Evolutionary conservation across 441 rosid genomes (phyloP).

Genomic region (Syzygium malaccense): DNA sequence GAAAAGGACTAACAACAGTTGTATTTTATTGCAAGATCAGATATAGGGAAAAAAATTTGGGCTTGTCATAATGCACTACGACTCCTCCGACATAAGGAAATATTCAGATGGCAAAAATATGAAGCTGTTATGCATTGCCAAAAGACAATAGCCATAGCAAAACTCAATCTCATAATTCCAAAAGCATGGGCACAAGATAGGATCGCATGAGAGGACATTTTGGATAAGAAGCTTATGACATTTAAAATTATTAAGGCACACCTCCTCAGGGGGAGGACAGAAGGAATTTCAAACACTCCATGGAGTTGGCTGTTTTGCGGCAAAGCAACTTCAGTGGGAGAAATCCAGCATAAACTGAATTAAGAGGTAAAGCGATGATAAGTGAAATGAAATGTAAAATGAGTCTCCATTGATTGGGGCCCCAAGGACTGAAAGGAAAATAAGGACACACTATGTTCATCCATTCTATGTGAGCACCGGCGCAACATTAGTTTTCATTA

Average conservation of each 20-base stretch:
- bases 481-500: not conserved
- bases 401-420: not conserved
- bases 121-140: not conserved
- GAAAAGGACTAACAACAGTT: not conserved
- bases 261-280: not conserved
- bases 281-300: not conserved
- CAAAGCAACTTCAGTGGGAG: not conserved
- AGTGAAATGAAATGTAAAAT: not conserved
- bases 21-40: not conserved
- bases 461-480: not conserved
- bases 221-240: not conserved
- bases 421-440: not conserved
- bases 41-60: not conserved
- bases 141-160: not conserved
- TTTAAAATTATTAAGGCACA: not conserved
- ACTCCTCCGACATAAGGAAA: not conserved
- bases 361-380: not conserved
- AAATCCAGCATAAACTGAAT: not conserved
- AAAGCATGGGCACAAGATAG: not conserved
- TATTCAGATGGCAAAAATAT: not conserved
- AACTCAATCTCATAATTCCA: not conserved
- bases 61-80: not conserved
- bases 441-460: not conserved
- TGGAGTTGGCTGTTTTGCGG: not conserved
- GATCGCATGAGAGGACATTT: not conserved